These are phyloP conservation scores for Pseudoscleropodium purum DNA, from an alignment of 225 moss, liverwort and hornwort genomes.

Conservation along the genomic window DNA sequence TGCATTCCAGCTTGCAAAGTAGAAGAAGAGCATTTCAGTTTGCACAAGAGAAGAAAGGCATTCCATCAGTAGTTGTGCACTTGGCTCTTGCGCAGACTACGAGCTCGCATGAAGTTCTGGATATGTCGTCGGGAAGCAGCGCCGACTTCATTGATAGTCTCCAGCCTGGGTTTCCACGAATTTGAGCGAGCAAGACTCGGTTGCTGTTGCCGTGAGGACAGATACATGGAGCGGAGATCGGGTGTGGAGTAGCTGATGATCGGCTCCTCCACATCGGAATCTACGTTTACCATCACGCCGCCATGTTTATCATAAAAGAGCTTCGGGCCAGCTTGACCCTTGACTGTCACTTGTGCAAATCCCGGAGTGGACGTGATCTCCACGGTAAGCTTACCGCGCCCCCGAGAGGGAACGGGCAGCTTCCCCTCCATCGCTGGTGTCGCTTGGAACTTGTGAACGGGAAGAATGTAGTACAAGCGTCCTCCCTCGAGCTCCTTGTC, in stretches of 20 bases:
- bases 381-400: conserved; percentile 21
- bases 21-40: not conserved
- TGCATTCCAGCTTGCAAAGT: not conserved
- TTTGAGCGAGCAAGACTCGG: conserved; percentile 26
- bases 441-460: conserved; percentile 32
- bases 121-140: conserved; percentile 48
- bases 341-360: conserved; percentile 46
- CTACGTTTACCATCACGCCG: not conserved
- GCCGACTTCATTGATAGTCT: conserved; percentile 52
- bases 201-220: conserved; percentile 12
- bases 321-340: conserved; percentile 27
- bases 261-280: conserved; percentile 2
- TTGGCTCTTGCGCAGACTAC: conserved; percentile 29
- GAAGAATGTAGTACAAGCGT: conserved; percentile 41
- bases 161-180: conserved; percentile 52
- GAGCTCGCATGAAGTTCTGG: conserved; percentile 39
- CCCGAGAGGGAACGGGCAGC: not conserved
- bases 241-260: conserved; percentile 54
- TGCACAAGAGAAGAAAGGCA: not conserved
- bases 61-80: conserved; percentile 17
- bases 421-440: not conserved
- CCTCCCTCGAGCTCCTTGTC: conserved; percentile 44
- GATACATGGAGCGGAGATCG: conserved; percentile 44
- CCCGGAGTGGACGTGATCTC: conserved; percentile 40
- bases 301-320: conserved; percentile 21